Percentiles rank a stretch among this genome's conserved stretches.
Conservation (phyloP, 768 basidiomycete genomes). For the Pleurotus ostreatus region DNA sequence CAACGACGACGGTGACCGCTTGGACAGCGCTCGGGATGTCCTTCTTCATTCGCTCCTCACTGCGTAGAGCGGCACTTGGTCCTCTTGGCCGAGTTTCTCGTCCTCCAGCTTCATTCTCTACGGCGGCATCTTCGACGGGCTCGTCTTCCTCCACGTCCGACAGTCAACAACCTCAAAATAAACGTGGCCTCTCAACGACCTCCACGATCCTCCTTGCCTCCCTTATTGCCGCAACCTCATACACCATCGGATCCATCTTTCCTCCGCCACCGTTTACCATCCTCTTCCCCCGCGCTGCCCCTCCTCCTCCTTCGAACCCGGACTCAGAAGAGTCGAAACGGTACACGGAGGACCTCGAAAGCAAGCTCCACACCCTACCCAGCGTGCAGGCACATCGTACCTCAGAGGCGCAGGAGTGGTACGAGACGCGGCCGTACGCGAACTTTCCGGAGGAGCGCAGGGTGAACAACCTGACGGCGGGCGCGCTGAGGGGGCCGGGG, state of each 20-base stretch:
- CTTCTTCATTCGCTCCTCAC: too few relatives aligned
- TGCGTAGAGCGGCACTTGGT: too few relatives aligned
- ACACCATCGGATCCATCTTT: constrained; percentile 62
- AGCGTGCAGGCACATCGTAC: constrained; percentile 51
- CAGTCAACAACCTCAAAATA: too few relatives aligned
- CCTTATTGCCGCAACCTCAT: constrained; percentile 34
- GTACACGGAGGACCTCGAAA: constrained; percentile 61
- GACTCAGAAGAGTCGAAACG: constrained; percentile 55
- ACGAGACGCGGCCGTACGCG: constrained; percentile 73
- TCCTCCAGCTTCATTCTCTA: too few relatives aligned
- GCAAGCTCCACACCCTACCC: constrained; percentile 60
- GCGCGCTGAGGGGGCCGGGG: constrained; percentile 83
- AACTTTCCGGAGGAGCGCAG: constrained; percentile 66
- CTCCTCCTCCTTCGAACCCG: constrained; percentile 55
- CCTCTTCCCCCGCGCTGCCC: constrained; percentile 73
- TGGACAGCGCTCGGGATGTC: too few relatives aligned
- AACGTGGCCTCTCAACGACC: constrained; percentile 3
- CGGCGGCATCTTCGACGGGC: too few relatives aligned
- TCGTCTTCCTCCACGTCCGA: too few relatives aligned
- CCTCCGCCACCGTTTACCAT: constrained; percentile 64
- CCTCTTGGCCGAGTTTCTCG: too few relatives aligned
- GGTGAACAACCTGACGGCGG: constrained; percentile 81
- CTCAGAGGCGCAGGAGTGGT: constrained; percentile 46
- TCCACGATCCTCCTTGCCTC: constrained; percentile 21
- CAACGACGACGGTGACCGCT: too few relatives aligned